Evolutionary conservation across 2,329 filamentous ascomycete species (phyloP), one percentile per base, ranked within the genome.

Genomic region (Microsporum canis): DNA sequence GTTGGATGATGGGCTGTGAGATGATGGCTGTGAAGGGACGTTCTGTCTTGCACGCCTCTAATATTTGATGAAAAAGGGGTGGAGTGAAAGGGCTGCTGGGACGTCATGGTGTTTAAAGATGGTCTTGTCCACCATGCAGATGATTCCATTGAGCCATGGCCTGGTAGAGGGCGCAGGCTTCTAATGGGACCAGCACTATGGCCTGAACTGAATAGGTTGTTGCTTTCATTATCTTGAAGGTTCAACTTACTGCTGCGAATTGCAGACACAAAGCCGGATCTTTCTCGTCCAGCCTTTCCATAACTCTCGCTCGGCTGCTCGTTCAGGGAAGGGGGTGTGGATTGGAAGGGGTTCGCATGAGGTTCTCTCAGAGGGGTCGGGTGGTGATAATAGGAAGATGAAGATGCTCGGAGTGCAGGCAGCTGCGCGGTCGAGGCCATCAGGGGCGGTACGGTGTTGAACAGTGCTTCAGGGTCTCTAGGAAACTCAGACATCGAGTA

Each of bases 221-320:
- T 33, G 43, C 10, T 43, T 12, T 34, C 8, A 59, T 59, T 34
- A 49, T 59, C 10, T 47, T 34, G 43, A 56, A 60, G 61, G 59
- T 38, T 63, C 6, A 53, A 66, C 65, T 66, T 65, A 66, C 65
- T 60, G 57, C 59, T 64, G 60, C 60, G 47, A 55, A 45, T 58
- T 36, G 47, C 56, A 59, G 61, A 56, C 10, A 57, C 31, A 29
- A 39, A 53, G 38, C 60, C 56, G 38, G 57, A 31, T 27, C 34
- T 51, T 38, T 59, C 58, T 34, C 41, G 45, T n/a, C 43, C 38
- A 3, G 17, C 45, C 12, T 43, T 53, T 49, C 36, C 61, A 34
- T 61, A 23, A 27, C 41, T 45, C n/a, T 39, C 39, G 27, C 55
- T 58, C n/a, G 47, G 31, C 23, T 58, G 62, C 39, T 47, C 56